Base-by-base conservation (phyloP, 106 monocot genomes). In the Vanilla planifolia region DNA sequence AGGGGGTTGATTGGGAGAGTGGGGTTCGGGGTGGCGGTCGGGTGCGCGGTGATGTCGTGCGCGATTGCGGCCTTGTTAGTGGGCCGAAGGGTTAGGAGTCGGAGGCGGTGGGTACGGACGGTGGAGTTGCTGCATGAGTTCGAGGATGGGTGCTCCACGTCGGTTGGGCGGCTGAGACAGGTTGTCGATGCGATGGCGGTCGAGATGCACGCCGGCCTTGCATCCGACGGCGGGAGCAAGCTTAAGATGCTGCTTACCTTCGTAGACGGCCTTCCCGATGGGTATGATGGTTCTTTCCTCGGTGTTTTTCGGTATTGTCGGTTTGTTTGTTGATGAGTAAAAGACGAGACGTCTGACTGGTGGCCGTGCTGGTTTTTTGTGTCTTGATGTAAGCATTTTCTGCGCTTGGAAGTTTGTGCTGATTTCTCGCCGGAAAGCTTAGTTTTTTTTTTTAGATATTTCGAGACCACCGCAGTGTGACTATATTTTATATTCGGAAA, bases 171-270 rank as follows among this genome's bases (percentile, higher is more conserved):
- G 59, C 62, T 88, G 37, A 47, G 66, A 28, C 87, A 83, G 73
- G 83, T 88, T 48, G 88, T 83, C 6, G 83, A 88, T 51, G 88
- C 88, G 48, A 83, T 88, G 79, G 88, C 79, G 14, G 88, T 88
- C 11, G 88, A 88, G 88, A 88, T 88, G 88, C 78, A 88, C 73
- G 88, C 88, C 21, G 88, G 88, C 0, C 76, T 88, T 52, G 88
- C 88, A 1, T 88, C 88, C 4, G 83, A 88, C 43, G 88, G 88
- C 0, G 88, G 83, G 17, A 88, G 88, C 73, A 88, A 88, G 70
- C 88, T 88, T 36, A 83, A 79, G 71, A 88, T 88, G 88, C 73
- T 79, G 10, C 79, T 88, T 35, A 79, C 88, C 57, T 88, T 70
- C 73, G 60, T 88, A 37, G 79, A 88, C 29, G 40, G 36, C 8